phyloP scores from a whole-genome alignment of 768 basidiomycete genomes.

The Boletus sp. region DNA sequence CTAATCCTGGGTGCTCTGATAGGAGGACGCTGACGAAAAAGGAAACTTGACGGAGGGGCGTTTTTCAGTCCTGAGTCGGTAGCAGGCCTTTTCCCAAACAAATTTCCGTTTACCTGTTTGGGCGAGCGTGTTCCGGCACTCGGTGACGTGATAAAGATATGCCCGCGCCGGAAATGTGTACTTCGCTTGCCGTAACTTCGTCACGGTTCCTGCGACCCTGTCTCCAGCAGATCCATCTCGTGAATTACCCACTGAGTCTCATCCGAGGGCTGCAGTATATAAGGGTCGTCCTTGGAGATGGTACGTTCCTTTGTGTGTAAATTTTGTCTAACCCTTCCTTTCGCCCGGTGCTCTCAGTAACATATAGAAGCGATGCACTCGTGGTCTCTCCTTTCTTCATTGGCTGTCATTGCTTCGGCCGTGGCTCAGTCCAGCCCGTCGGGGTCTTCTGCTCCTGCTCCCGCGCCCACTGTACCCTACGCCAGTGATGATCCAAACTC shows the following conservation, averaged over 20 bases:
- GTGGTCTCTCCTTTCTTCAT: constrained; percentile 28
- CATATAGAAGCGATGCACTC: constrained; percentile 21
- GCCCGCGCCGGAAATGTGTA: background rate
- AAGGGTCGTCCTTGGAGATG: constrained; percentile 6
- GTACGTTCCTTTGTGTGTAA: constrained; percentile 18
- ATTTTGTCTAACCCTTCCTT: constrained; percentile 10
- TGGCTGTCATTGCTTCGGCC: constrained; percentile 20
- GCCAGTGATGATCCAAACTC: constrained; percentile 46
- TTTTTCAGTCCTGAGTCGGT: too few species aligned
- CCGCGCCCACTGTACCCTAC: constrained; percentile 43
- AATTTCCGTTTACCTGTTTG: background rate
- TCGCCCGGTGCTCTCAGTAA: constrained; percentile 12
- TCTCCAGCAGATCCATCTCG: background rate
- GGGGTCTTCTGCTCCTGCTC: constrained; percentile 26
- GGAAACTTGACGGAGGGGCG: background rate
- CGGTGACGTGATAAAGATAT: background rate
- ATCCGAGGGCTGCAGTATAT: constrained; percentile 16
- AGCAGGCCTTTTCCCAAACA: background rate
- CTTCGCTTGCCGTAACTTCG: constrained; percentile 1
- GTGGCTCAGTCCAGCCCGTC: constrained; percentile 20
- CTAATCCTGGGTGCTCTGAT: too few species aligned
- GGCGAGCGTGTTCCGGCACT: background rate
- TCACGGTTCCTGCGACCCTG: constrained; percentile 1
- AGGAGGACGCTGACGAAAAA: background rate
- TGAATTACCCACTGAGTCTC: background rate